phyloP scores from a whole-genome alignment of 176 grass and related monocot genomes.

The Saccharum officinarum region DNA sequence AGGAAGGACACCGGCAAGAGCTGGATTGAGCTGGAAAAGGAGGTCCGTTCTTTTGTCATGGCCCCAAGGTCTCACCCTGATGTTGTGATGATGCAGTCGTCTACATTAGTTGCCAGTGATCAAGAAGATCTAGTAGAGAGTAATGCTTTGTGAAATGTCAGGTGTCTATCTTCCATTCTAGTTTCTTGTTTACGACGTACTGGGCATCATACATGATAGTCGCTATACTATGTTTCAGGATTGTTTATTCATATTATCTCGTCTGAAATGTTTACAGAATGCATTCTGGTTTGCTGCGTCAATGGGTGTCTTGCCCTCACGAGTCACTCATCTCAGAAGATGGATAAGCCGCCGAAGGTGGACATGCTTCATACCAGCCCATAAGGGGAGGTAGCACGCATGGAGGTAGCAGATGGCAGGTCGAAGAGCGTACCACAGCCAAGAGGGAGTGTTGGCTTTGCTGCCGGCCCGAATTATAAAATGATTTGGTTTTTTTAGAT shows the following conservation, averaged over 20 bases:
- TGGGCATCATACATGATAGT: not conserved
- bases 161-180: not conserved
- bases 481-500: not conserved
- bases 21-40: slow-evolving; percentile 78
- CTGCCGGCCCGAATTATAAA: not conserved
- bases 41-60: slow-evolving; percentile 47
- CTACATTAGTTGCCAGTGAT: slow-evolving; percentile 37
- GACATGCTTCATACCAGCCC: not conserved
- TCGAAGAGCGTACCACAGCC: not conserved
- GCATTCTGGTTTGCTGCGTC: not conserved
- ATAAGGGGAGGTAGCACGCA: not conserved
- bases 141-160: slow-evolving; percentile 29
- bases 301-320: not conserved
- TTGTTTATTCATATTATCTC: no score
- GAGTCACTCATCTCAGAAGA: not conserved
- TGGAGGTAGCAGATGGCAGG: not conserved
- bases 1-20: slow-evolving; percentile 90
- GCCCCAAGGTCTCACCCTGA: slow-evolving; percentile 41
- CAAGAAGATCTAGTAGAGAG: slow-evolving; percentile 40
- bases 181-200: not conserved
- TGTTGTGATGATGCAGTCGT: slow-evolving; percentile 45
- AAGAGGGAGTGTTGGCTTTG: no score
- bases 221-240: not conserved
- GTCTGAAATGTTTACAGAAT: not conserved
- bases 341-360: not conserved